phyloP scores from a whole-genome alignment of 2,329 filamentous ascomycete genomes.

The Phialophora verrucosa region DNA sequence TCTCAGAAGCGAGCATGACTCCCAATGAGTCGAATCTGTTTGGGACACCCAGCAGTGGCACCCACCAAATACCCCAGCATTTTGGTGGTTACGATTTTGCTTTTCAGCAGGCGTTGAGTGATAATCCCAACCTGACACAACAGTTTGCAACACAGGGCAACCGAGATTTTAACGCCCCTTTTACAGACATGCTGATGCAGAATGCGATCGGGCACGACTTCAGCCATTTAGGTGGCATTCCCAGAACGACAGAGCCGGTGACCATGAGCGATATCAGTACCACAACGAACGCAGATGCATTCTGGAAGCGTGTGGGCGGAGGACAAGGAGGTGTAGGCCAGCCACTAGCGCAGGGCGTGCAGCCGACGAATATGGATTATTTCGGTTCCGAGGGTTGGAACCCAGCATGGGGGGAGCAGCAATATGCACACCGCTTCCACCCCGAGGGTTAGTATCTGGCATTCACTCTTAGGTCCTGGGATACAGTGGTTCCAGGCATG shows the following conservation, averaged over 20 bases:
- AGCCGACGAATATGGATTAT: constrained; percentile 33
- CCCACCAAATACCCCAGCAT: constrained; percentile 22
- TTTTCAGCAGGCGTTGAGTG: constrained; percentile 24
- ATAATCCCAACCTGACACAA: constrained; percentile 17
- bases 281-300: constrained; percentile 27
- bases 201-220: constrained; percentile 22
- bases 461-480: not conserved
- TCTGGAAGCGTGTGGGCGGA: constrained; percentile 32
- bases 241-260: constrained; percentile 16
- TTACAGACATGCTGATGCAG: constrained; percentile 34
- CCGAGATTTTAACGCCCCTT: constrained; percentile 23
- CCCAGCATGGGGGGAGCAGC: constrained; percentile 25
- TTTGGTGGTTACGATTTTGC: constrained; percentile 21
- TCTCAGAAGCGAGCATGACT: constrained; percentile 22
- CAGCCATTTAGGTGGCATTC: constrained; percentile 19
- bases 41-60: constrained; percentile 41
- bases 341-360: constrained; percentile 23
- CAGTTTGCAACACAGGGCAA: constrained; percentile 16
- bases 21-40: constrained; percentile 23
- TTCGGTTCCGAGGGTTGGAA: constrained; percentile 31
- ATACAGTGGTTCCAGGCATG: not conserved
- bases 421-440: constrained; percentile 10
- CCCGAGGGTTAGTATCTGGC: not conserved
- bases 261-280: constrained; percentile 9
- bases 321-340: constrained; percentile 14